These are phyloP conservation scores for Glaciozyma martinii DNA, from an alignment of 768 basidiomycete genomes.

Conservation along the genomic window DNA sequence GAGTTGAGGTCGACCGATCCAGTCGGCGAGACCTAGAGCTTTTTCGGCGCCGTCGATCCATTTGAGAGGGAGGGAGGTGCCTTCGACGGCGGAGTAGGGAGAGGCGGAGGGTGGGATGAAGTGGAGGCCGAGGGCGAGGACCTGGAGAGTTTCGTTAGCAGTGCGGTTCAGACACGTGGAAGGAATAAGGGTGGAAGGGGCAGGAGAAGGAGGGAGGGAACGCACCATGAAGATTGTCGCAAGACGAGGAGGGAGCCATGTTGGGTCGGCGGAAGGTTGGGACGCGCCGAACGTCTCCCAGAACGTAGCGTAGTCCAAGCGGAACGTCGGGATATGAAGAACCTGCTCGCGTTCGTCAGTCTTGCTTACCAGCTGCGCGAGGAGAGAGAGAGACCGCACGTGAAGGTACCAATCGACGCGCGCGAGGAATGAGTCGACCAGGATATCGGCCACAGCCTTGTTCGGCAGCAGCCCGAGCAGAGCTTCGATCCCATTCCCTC, in stretches of 20 bases:
- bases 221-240: background rate
- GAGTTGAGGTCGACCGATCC: background rate
- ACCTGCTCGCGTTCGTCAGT: background rate
- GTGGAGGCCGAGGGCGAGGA: background rate
- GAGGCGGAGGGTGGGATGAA: background rate
- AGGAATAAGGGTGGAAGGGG: too few species aligned
- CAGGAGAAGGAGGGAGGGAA: too few species aligned
- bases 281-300: background rate
- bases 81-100: background rate
- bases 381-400: background rate
- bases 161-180: too few species aligned
- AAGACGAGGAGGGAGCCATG: background rate
- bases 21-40: background rate
- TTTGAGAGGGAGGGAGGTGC: background rate
- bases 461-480: background rate
- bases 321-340: background rate
- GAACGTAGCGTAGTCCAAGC: background rate
- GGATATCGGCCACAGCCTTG: background rate
- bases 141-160: background rate
- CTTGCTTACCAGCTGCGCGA: background rate
- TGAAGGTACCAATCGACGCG: conserved; percentile 1
- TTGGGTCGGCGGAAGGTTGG: background rate
- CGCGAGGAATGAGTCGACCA: background rate
- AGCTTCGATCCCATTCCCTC: background rate
- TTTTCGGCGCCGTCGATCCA: background rate